Evolutionary conservation across 2,329 filamentous ascomycete species (phyloP), one percentile per base, ranked within the genome.

Genomic region (Delphinella strobiligena): DNA sequence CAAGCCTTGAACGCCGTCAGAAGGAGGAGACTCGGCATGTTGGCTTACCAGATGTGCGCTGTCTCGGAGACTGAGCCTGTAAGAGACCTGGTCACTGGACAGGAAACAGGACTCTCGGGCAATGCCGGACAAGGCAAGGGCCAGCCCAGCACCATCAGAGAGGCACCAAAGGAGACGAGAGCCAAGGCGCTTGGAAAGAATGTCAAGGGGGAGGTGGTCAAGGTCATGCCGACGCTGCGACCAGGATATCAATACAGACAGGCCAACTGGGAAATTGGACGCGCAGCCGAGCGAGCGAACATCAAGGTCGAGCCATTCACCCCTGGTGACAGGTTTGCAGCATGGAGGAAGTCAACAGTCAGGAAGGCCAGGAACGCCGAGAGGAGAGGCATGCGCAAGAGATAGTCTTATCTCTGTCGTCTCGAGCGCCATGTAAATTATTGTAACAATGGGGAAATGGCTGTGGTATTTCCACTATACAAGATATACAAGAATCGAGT

Each of bases 11-110:
- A 89, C 56, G 80, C 81, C 3, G 75, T 82, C 46, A 76, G 84
- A 41, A 75, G 79, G 53, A 74, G 91, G 49, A 74, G 77, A 38
- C 70, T 98, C 44, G 82, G 82, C 51, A 81, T 93, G 73, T 67
- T 79, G 4, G 74, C 70, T 19, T 66, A 71, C 15, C 50, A 54
- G 12, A 55, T 56, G 46, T 48, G 56, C 11, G 40, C 47, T 3
- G 47, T 45, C 7, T 30, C 18, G 31, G 45, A 32, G 14, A 31
- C 11, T 10, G 12, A 12, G 7, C 24, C 34, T 11, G 38, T 31
- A 7, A 45, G 45, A 27, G 46, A 50, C 38, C 29, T 48, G 15
- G 30, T 44, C 11, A 44, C 41, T 1, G 34, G 37, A 4, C 38
- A 38, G 1, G 30, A 49, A 38, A 42, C 50, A 5, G 43, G 45